Evolutionary conservation across 1,284 basidiomycete species (phyloP).

Genomic region (Ustilago nuda): DNA sequence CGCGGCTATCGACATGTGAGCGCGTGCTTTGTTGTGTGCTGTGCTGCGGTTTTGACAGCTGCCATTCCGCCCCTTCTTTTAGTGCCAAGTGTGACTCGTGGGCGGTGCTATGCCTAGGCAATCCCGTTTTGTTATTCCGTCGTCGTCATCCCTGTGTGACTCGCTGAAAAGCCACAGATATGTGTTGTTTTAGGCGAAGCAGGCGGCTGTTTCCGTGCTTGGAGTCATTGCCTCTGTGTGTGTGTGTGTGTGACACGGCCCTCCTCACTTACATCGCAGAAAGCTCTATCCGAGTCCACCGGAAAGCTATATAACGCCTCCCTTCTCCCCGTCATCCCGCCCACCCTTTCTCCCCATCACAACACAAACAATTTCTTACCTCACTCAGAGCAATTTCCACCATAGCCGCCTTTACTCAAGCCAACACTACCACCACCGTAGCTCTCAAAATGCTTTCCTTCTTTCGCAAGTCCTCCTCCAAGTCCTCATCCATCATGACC

Average conservation of each 20-base stretch:
- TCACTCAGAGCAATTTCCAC: conserved; percentile 2
- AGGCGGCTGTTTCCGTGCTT: not conserved
- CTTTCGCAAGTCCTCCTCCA: conserved; percentile 33
- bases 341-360: not conserved
- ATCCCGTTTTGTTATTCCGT: not conserved
- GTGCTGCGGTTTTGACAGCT: conserved; percentile 15
- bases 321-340: not conserved
- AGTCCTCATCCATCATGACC: conserved; percentile 18
- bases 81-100: not conserved
- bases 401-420: conserved; percentile 3
- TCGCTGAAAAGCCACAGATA: not conserved
- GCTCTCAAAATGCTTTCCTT: conserved; percentile 34
- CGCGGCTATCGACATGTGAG: conserved; percentile 5
- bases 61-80: not conserved
- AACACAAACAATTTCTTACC: not conserved
- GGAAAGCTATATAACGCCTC: conserved; percentile 2
- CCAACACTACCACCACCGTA: conserved; percentile 6
- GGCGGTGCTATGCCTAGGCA: not conserved
- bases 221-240: not conserved
- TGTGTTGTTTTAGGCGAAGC: not conserved
- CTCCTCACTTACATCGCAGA: too few relatives aligned
- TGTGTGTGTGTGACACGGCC: too few relatives aligned
- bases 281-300: not conserved
- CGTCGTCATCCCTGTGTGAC: not conserved
- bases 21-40: not conserved